Conservation (phyloP, 768 basidiomycete genomes). For the Rhizopogon salebrosus region DNA sequence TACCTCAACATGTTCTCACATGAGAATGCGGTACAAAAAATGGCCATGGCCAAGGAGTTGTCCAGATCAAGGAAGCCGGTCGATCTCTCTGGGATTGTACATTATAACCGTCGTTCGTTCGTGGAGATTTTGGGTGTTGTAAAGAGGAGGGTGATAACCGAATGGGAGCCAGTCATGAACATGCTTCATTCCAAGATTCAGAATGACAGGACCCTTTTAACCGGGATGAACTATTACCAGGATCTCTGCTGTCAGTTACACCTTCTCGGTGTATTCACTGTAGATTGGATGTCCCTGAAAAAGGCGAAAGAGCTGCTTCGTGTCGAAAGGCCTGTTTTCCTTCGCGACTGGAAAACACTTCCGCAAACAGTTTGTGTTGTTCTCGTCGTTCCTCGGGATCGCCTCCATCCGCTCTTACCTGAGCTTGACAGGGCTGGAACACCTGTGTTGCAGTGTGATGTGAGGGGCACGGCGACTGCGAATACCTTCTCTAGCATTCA, state of each 20-base stretch:
- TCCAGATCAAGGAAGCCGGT: neutral
- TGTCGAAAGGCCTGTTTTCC: constrained; percentile 12
- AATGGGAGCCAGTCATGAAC: constrained; percentile 42
- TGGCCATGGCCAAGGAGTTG: constrained; percentile 6
- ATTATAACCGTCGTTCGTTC: constrained; percentile 47
- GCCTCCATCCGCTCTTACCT: constrained; percentile 15
- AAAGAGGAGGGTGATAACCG: constrained; percentile 27
- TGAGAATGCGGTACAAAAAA: constrained; percentile 14
- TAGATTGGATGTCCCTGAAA: constrained; percentile 13
- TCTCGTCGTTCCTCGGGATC: constrained; percentile 27
- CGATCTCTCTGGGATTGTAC: constrained; percentile 20
- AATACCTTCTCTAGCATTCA: constrained; percentile 15
- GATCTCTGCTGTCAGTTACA: constrained; percentile 44
- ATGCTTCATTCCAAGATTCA: constrained; percentile 17
- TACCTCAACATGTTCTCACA: constrained; percentile 27
- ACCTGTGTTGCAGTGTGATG: constrained; percentile 16
- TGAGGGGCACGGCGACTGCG: constrained; percentile 4
- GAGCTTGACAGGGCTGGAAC: constrained; percentile 17
- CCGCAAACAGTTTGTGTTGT: constrained; percentile 28
- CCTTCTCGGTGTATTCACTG: constrained; percentile 33
- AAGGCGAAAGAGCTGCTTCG: constrained; percentile 8
- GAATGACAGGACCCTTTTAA: constrained; percentile 11
- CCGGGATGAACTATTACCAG: constrained; percentile 33
- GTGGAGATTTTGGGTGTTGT: constrained; percentile 38
- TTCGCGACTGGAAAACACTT: constrained; percentile 25